A percentile compares a stretch with the other conserved stretches of the same genome.
phyloP scores from a whole-genome alignment of 345 rosid species.

The Arabidopsis suecica region DNA sequence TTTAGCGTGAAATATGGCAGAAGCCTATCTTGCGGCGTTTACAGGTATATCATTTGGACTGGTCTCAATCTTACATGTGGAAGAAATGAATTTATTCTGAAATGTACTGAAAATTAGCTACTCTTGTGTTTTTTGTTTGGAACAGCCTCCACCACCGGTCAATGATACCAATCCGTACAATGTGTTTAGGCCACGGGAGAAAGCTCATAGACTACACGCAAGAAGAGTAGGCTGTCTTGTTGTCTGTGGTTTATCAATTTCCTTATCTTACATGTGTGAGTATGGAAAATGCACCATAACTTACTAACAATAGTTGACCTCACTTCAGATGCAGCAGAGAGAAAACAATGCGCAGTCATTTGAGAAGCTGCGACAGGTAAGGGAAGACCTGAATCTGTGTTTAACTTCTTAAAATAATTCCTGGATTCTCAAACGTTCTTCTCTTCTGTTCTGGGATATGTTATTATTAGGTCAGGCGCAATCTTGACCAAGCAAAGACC shows the following conservation, averaged over 20 bases:
- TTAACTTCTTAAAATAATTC: background rate
- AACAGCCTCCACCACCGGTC: slow-evolving; percentile 96
- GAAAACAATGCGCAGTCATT: slow-evolving; percentile 93
- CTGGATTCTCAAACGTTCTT: slow-evolving; percentile 8
- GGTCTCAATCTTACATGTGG: slow-evolving; percentile 7
- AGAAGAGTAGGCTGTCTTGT: slow-evolving; percentile 67
- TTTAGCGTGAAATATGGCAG: slow-evolving; percentile 95
- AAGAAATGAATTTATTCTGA: background rate
- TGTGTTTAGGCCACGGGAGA: slow-evolving; percentile 96
- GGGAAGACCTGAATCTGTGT: slow-evolving; percentile 25
- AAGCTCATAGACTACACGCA: slow-evolving; percentile 92
- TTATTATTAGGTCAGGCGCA: slow-evolving; percentile 80
- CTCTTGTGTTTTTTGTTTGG: slow-evolving; percentile 31
- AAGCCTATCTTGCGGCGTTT: slow-evolving; percentile 92
- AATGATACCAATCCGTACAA: slow-evolving; percentile 92
- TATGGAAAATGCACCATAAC: slow-evolving; percentile 1
- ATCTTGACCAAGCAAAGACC: slow-evolving; percentile 89
- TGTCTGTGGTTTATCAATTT: slow-evolving; percentile 10
- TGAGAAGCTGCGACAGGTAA: slow-evolving; percentile 95
- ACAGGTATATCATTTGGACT: slow-evolving; percentile 62
- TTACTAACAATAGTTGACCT: slow-evolving; percentile 28
- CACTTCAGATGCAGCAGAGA: slow-evolving; percentile 87
- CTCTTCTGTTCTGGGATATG: slow-evolving; percentile 25
- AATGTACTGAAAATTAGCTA: slow-evolving; percentile 1
- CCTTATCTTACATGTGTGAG: background rate